Conservation (phyloP, 2,329 filamentous ascomycete species). For the Cordyceps pruinosa region DNA sequence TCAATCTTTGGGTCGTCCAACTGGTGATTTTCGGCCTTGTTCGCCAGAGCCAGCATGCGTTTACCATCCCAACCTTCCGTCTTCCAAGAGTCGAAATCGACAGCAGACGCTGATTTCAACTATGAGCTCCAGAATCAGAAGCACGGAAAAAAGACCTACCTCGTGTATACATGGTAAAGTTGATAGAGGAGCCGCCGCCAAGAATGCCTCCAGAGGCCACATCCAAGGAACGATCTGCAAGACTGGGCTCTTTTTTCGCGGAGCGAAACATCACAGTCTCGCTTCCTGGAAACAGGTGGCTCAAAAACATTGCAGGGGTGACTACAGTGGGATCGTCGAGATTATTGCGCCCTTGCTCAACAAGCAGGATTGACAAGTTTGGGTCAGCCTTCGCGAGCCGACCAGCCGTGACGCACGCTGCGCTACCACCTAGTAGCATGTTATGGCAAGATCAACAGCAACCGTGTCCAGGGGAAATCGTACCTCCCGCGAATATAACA, state of each 20-base stretch:
- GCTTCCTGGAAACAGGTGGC: conserved; percentile 17
- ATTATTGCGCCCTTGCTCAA: conserved; percentile 24
- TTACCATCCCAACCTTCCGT: conserved; percentile 43
- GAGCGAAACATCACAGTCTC: conserved; percentile 20
- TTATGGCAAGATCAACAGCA: neutral
- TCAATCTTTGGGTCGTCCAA: conserved; percentile 27
- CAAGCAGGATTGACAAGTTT: conserved; percentile 20
- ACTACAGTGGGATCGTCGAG: conserved; percentile 20
- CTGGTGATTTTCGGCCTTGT: conserved; percentile 46
- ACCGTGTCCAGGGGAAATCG: neutral
- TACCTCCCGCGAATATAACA: conserved; percentile 19
- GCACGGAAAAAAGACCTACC: neutral
- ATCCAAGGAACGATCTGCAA: conserved; percentile 19
- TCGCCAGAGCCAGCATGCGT: conserved; percentile 43
- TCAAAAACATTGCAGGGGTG: conserved; percentile 18
- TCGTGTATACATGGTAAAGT: conserved; percentile 27
- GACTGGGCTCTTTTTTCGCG: conserved; percentile 17
- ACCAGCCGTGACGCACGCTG: conserved; percentile 22
- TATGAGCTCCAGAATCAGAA: neutral
- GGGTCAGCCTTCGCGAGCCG: conserved; percentile 22
- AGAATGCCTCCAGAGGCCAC: conserved; percentile 23
- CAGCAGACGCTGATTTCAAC: neutral
- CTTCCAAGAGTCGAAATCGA: conserved; percentile 46
- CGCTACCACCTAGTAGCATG: conserved; percentile 17
- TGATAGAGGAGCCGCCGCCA: conserved; percentile 28